Conservation (phyloP, 2,329 filamentous ascomycete species). For the Colletotrichum higginsianum region DNA sequence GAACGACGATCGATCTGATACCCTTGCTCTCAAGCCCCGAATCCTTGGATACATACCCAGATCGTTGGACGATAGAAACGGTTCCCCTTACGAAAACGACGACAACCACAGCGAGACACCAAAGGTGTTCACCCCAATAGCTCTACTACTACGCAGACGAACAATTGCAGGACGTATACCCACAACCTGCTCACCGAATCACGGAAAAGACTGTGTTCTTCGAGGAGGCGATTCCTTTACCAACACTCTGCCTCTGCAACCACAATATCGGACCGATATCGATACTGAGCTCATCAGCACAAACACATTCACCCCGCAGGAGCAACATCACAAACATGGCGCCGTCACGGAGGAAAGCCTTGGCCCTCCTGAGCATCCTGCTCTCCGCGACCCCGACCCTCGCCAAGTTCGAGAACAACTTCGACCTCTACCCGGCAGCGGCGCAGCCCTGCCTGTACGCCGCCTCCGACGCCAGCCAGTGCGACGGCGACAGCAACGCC, state of each 20-base stretch:
- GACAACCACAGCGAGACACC: not conserved
- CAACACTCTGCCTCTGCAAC: not conserved
- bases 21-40: not conserved
- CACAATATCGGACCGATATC: not conserved
- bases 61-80: too few species aligned
- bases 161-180: not conserved
- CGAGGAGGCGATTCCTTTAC: not conserved
- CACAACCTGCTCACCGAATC: not conserved
- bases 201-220: not conserved
- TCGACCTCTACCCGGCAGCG: constrained; percentile 58
- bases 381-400: constrained; percentile 41
- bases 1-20: not conserved
- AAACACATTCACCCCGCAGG: not conserved
- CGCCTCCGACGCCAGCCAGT: constrained; percentile 57
- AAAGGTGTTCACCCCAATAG: not conserved
- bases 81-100: not conserved
- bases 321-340: constrained; percentile 19
- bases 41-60: not conserved
- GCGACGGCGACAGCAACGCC: constrained; percentile 55
- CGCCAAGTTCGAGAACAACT: constrained; percentile 55
- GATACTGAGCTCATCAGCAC: not conserved
- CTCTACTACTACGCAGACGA: not conserved
- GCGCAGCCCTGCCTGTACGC: constrained; percentile 61
- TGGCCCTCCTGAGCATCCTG: constrained; percentile 47
- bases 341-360: constrained; percentile 24